These are phyloP conservation scores for Dillenia suffruticosa DNA, from an alignment of 164 flowering plant species.

Conservation along the genomic window DNA sequence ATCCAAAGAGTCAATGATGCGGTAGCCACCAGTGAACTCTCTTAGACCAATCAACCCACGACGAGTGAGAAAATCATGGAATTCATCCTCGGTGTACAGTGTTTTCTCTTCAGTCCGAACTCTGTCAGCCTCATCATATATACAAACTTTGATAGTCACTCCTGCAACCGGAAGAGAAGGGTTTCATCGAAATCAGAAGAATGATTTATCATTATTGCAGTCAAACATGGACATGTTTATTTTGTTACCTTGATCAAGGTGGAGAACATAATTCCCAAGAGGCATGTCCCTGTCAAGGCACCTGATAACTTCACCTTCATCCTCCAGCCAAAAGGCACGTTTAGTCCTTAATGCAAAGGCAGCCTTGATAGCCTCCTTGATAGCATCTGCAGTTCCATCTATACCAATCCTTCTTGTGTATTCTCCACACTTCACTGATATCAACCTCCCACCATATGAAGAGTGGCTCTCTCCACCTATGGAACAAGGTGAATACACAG, in stretches of 20 bases:
- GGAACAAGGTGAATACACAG: slow-evolving; percentile 11
- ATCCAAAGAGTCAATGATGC: slow-evolving; percentile 40
- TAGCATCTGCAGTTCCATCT: slow-evolving; percentile 34
- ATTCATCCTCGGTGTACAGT: slow-evolving; percentile 58
- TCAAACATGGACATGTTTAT: neutral
- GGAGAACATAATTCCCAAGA: slow-evolving; percentile 25
- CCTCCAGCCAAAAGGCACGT: slow-evolving; percentile 37
- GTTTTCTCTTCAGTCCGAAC: slow-evolving; percentile 61
- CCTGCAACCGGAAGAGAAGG: slow-evolving; percentile 20
- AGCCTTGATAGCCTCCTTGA: slow-evolving; percentile 27
- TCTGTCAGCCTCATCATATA: slow-evolving; percentile 43
- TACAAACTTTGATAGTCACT: slow-evolving; percentile 47
- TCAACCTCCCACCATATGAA: slow-evolving; percentile 36
- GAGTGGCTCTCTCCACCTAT: slow-evolving; percentile 38
- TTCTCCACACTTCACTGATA: slow-evolving; percentile 33
- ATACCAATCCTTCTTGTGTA: slow-evolving; percentile 29
- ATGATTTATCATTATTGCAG: too few species aligned
- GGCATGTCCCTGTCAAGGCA: slow-evolving; percentile 38
- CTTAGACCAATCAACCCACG: slow-evolving; percentile 54
- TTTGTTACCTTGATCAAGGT: slow-evolving; percentile 31
- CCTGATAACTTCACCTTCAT: slow-evolving; percentile 31
- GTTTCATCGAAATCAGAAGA: too few species aligned
- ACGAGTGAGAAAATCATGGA: slow-evolving; percentile 46
- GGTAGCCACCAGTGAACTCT: slow-evolving; percentile 38
- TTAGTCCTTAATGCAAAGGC: slow-evolving; percentile 31